Evolutionary conservation across 768 basidiomycete species (phyloP).

Genomic region (Pulveroboletus sp.): DNA sequence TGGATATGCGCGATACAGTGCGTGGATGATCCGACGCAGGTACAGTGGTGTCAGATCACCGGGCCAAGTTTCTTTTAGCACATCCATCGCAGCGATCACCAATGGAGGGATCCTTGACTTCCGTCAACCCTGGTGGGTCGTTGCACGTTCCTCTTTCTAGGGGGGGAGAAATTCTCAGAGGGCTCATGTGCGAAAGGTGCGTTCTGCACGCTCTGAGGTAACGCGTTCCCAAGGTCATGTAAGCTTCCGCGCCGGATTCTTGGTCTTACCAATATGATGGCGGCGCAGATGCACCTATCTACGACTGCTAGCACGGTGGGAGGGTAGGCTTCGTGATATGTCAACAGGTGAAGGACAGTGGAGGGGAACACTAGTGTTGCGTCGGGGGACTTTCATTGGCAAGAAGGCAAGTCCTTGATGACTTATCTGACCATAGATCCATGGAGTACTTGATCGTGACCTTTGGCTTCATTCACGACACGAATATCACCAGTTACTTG

Average conservation of each 20-base stretch:
- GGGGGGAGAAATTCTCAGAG: too few species aligned
- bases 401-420: background rate
- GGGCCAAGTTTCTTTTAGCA: constrained; percentile 24
- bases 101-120: constrained; percentile 24
- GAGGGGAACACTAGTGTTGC: too few species aligned
- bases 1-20: constrained; percentile 43
- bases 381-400: background rate
- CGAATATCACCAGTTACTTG: background rate
- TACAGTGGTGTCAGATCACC: background rate
- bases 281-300: constrained; percentile 52
- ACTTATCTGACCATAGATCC: background rate
- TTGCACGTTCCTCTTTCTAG: too few species aligned
- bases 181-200: background rate
- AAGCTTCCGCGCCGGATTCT: constrained; percentile 13
- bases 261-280: background rate
- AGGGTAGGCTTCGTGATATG: constrained; percentile 56
- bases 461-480: background rate
- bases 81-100: constrained; percentile 55
- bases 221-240: constrained; percentile 67
- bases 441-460: too few species aligned
- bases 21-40: constrained; percentile 28
- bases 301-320: constrained; percentile 50
- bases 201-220: constrained; percentile 31
- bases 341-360: constrained; percentile 29
- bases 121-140: constrained; percentile 20